Evolutionary conservation across 495 filamentous ascomycete genomes (phyloP), one percentile per base, ranked within the genome.

Genomic region (Amniculicola lignicola): DNA sequence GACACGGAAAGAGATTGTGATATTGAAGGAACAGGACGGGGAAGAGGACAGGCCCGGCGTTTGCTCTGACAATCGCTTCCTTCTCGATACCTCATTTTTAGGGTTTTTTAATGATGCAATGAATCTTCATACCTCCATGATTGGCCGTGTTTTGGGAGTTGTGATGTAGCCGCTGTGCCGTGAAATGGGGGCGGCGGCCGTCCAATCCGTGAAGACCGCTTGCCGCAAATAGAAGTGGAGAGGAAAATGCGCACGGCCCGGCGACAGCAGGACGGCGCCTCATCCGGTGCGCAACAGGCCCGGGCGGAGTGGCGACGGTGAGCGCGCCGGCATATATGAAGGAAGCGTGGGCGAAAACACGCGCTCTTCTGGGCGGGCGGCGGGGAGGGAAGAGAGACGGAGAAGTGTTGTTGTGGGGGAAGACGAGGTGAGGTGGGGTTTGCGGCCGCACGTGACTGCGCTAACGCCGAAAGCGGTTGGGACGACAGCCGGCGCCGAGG

Each of bases 101-200:
- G 16, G 41, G 37, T 37, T 48, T n/a, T n/a, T 52, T 64, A 52
- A 65, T 65, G 57, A 61, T 51, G 48, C 18, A 61, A 65, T 37
- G 62, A 61, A 24, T 16, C 46, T 44, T 7, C 35, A 28, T 29
- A 33, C 38, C 43, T 23, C 21, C n/a, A 57, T 65, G 62, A 61
- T 61, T 61, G 57, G 62, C 25, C 43, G 31, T 53, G 48, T 61
- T 48, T 54, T 57, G 62, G 18, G 36, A 21, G 37, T 46, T 37
- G 53, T 44, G 53, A 55, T 57, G 62, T 61, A 65, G 62, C 62
- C 62, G 62, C 62, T 65, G 62, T 52, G 49, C 50, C 50, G 43
- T 44, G 49, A 38, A 23, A 45, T 53, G 62, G 62, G 62, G 57
- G 57, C 57, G 27, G 62, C 54, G 33, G 53, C 52, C 27, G 51